Evolutionary conservation across 371 early-diverging fungal genomes (phyloP).

Genomic region (Syncephalastrum racemosum): DNA sequence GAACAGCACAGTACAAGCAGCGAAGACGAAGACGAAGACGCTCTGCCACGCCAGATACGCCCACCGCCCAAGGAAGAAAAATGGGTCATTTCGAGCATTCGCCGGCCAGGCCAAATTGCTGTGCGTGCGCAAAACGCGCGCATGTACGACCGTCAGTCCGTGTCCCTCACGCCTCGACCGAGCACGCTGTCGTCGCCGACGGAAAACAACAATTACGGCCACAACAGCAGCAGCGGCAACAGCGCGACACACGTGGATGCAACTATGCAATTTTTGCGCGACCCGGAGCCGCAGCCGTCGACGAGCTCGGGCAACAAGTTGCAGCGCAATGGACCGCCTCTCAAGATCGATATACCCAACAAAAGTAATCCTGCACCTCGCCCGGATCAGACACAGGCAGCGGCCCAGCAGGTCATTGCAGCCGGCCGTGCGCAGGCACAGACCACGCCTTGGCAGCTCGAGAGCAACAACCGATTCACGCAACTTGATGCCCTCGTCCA

Average conservation of each 20-base stretch:
- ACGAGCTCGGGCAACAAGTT: slow-evolving; percentile 17
- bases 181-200: background rate
- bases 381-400: slow-evolving; percentile 16
- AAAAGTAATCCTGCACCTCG: slow-evolving; percentile 9
- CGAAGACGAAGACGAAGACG: slow-evolving; percentile 20
- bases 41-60: slow-evolving; percentile 13
- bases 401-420: slow-evolving; percentile 30
- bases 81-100: slow-evolving; percentile 52
- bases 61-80: slow-evolving; percentile 46
- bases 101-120: slow-evolving; percentile 47
- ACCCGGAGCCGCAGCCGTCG: slow-evolving; percentile 4
- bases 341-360: slow-evolving; percentile 46
- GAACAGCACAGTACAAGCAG: background rate
- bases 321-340: slow-evolving; percentile 28
- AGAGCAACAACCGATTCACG: background rate
- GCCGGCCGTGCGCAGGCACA: slow-evolving; percentile 31
- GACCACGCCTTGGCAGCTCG: slow-evolving; percentile 17
- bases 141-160: slow-evolving; percentile 13
- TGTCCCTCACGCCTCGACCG: background rate
- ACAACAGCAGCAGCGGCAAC: slow-evolving; percentile 1
- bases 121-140: slow-evolving; percentile 33
- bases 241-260: slow-evolving; percentile 4
- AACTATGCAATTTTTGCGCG: background rate
- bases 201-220: background rate
- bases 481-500: slow-evolving; percentile 4